Base-by-base conservation (phyloP, 2,329 filamentous ascomycete species). In the Chaetothyriales sp. region DNA sequence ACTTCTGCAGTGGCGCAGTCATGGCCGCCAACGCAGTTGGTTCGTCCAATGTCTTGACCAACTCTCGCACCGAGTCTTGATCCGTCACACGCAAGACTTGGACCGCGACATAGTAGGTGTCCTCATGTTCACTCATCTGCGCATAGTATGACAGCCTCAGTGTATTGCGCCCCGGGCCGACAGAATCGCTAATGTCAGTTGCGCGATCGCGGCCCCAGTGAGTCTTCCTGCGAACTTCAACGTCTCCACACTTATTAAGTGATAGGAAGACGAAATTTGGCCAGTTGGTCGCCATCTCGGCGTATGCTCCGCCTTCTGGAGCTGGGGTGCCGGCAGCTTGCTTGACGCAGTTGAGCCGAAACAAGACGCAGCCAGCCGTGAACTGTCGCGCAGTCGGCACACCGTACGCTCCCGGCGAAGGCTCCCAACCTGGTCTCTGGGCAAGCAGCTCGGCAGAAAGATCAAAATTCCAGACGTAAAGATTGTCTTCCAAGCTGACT, bases 141-240 rank as follows among this genome's bases (percentile, higher is more conserved):
- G 22, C 7, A 25, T 47, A 9, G 26, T 26, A 32, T 47, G 45
- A 47, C 15, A 47, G 7, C 12, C 7, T 32, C 1, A 47, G 28
- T 15, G n/a, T 32, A 18, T 95, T 94, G 5, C 63, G 61, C 0
- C 85, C 86, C 15, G 66, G 57, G 7, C 60, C 63, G 4, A 93
- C 57, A 18, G 77, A 64, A 0, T 63, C 54, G 1, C 86, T 88
- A 20, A 95, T 69, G 57, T 95, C 86, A 5, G 85, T 70, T 0
- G 89, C 81, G 7, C 87, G 65, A 59, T 93, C 85, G 58, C 81
- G 85, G 9, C 81, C 81, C 60, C 89, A 77, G 54, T 92, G 81
- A 1, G 78, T 64, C 59, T 85, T 86, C 25, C 83, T 77, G 43
- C 83, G 77, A 15, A 86, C 63, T 9, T 79, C 69, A 1, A 76